phyloP scores from a whole-genome alignment of 1,284 basidiomycete species.

The Sporisorium iseilematis-ciliati region DNA sequence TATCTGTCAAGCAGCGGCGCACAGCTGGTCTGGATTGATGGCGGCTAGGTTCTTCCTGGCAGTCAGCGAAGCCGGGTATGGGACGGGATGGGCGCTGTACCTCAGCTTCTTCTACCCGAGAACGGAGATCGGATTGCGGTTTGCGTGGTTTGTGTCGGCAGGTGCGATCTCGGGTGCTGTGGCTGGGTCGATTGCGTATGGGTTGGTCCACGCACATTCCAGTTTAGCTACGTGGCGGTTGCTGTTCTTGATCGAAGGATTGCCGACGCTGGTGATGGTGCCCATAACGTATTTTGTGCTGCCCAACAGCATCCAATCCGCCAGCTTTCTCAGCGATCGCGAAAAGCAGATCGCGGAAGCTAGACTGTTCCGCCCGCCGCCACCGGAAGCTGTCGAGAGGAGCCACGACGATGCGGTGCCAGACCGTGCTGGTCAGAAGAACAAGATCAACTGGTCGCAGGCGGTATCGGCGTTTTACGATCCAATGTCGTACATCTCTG shows the following conservation, averaged over 20 bases:
- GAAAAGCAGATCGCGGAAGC: conserved; percentile 61
- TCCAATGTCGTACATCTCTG: conserved; percentile 56
- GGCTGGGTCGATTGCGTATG: conserved; percentile 64
- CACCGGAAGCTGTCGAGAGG: conserved; percentile 10
- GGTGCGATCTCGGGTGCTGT: conserved; percentile 47
- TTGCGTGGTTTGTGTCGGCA: conserved; percentile 48
- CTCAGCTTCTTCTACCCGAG: conserved; percentile 64
- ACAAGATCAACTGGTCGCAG: conserved; percentile 32
- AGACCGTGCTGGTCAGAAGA: background rate
- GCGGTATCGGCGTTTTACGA: conserved; percentile 50
- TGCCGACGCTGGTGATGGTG: conserved; percentile 58
- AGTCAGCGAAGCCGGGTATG: conserved; percentile 60
- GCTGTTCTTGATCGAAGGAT: conserved; percentile 64
- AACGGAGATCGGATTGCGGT: conserved; percentile 64
- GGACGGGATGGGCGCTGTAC: conserved; percentile 60
- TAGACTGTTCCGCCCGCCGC: conserved; percentile 46
- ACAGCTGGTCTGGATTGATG: conserved; percentile 59
- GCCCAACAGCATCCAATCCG: conserved; percentile 56
- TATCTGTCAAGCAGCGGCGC: conserved; percentile 57
- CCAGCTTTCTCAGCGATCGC: conserved; percentile 54
- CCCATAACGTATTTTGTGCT: conserved; percentile 55
- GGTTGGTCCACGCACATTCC: conserved; percentile 54
- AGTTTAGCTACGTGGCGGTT: conserved; percentile 54
- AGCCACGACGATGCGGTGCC: background rate
- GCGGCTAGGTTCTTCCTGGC: conserved; percentile 60